These are phyloP conservation scores for Claviceps maximensis DNA, from an alignment of 2,329 filamentous ascomycete species.

Conservation along the genomic window DNA sequence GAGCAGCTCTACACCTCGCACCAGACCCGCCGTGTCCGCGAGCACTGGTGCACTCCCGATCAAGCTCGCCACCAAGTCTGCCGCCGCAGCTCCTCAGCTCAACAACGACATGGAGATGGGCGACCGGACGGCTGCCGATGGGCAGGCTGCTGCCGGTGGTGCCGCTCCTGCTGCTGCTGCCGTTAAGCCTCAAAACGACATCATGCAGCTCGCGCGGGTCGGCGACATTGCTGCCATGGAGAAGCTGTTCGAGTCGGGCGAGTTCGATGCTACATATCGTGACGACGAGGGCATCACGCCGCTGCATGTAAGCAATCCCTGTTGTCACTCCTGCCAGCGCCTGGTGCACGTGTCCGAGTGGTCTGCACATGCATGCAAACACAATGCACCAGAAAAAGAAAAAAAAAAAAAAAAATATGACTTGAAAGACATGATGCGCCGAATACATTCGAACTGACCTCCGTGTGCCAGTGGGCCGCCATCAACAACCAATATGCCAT, in stretches of 20 bases:
- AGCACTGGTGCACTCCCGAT: slow-evolving; percentile 25
- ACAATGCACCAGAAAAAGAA: not conserved
- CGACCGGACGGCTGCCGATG: slow-evolving; percentile 28
- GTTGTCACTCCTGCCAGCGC: not conserved
- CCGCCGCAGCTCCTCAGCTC: slow-evolving; percentile 39
- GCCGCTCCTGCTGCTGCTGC: not conserved
- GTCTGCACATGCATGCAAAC: not conserved
- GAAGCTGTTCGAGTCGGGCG: slow-evolving; percentile 73
- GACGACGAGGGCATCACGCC: slow-evolving; percentile 94
- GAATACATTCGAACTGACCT: not conserved
- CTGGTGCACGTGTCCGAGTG: no score
- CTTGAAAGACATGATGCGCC: not conserved
- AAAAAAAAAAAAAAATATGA: not conserved
- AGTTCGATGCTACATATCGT: slow-evolving; percentile 67
- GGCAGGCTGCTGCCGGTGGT: not conserved
- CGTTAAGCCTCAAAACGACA: slow-evolving; percentile 48
- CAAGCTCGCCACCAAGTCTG: slow-evolving; percentile 42
- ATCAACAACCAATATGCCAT: slow-evolving; percentile 98
- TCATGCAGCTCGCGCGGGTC: slow-evolving; percentile 88
- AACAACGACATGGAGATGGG: slow-evolving; percentile 45
- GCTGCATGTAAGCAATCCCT: slow-evolving; percentile 58
- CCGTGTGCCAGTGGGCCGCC: slow-evolving; percentile 66
- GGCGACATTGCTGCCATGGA: slow-evolving; percentile 81
- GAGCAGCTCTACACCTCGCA: slow-evolving; percentile 27
- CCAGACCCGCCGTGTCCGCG: slow-evolving; percentile 23